Conservation (phyloP, 2,329 filamentous ascomycete genomes). For the Phaeosphaeria sp. region DNA sequence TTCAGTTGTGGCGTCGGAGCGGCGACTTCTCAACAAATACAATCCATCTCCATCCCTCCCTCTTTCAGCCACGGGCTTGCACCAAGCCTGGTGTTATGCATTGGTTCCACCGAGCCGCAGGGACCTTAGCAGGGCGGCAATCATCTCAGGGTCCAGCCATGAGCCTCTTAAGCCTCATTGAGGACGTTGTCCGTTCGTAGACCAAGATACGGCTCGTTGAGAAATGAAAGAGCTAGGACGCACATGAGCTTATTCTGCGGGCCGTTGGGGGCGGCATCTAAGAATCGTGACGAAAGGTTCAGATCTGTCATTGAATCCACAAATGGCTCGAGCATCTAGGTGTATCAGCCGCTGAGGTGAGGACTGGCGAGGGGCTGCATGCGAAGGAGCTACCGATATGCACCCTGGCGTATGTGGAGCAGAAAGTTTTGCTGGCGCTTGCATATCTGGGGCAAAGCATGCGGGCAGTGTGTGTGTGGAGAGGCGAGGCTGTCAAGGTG, state of each 20-base stretch:
- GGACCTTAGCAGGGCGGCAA: neutral
- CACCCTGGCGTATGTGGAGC: neutral
- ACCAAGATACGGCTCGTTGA: slow-evolving; percentile 8
- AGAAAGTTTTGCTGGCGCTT: neutral
- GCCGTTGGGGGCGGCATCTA: slow-evolving; percentile 11
- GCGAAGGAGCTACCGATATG: slow-evolving; percentile 1
- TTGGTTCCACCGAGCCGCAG: slow-evolving; percentile 2
- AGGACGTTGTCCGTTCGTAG: neutral
- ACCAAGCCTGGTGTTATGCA: slow-evolving; percentile 4
- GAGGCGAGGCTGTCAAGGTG: neutral
- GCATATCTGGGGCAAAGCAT: slow-evolving; percentile 5
- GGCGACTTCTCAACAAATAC: slow-evolving; percentile 9
- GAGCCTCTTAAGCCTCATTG: neutral
- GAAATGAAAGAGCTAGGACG: slow-evolving; percentile 12
- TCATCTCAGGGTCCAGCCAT: slow-evolving; percentile 1
- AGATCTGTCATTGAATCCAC: slow-evolving; percentile 7
- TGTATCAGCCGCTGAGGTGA: neutral
- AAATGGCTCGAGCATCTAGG: neutral
- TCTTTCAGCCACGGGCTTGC: neutral
- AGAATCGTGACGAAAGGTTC: slow-evolving; percentile 1
- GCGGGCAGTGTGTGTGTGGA: slow-evolving; percentile 1
- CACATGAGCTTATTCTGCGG: slow-evolving; percentile 20
- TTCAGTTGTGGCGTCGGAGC: slow-evolving; percentile 4
- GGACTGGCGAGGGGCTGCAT: neutral
- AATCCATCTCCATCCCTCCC: neutral